Evolutionary conservation across 139 green algal genomes (phyloP).

Genomic region (Mychonastes homosphaera): DNA sequence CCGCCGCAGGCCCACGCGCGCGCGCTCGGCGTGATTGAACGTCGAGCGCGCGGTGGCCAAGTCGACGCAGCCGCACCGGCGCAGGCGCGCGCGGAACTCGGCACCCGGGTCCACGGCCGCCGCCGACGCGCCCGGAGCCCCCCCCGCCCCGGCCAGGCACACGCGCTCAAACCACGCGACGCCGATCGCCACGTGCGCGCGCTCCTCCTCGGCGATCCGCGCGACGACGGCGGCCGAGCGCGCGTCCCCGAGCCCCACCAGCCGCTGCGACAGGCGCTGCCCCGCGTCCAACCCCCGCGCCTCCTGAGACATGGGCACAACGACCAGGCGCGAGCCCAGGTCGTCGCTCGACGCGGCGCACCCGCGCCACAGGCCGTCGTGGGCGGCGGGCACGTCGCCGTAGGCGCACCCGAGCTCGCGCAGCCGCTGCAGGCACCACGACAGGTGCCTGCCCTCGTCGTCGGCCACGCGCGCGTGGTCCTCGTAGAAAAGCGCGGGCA

Average conservation of each 20-base stretch:
- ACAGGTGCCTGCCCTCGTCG: constrained; percentile 68
- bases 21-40: constrained; percentile 42
- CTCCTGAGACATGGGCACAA: constrained; percentile 76
- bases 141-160: constrained; percentile 27
- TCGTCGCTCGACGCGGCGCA: constrained; percentile 5
- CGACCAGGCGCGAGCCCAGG: constrained; percentile 57
- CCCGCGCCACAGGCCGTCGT: not conserved
- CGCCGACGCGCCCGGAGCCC: constrained; percentile 17
- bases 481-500: constrained; percentile 49
- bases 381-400: not conserved
- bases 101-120: no score
- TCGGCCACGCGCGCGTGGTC: constrained; percentile 78
- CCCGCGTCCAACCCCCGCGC: constrained; percentile 52
- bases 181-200: constrained; percentile 62
- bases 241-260: constrained; percentile 54
- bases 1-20: constrained; percentile 25
- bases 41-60: constrained; percentile 49
- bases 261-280: constrained; percentile 34
- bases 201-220: constrained; percentile 60
- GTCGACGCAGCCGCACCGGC: constrained; percentile 30
- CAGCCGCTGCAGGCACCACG: constrained; percentile 61
- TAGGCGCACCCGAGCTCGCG: constrained; percentile 32
- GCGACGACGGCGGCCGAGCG: constrained; percentile 54
- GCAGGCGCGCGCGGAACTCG: no score
- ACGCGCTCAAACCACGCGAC: constrained; percentile 58